These are phyloP conservation scores for Cenchrus purpureus DNA, from an alignment of 176 grass and related monocot species.

Conservation along the genomic window DNA sequence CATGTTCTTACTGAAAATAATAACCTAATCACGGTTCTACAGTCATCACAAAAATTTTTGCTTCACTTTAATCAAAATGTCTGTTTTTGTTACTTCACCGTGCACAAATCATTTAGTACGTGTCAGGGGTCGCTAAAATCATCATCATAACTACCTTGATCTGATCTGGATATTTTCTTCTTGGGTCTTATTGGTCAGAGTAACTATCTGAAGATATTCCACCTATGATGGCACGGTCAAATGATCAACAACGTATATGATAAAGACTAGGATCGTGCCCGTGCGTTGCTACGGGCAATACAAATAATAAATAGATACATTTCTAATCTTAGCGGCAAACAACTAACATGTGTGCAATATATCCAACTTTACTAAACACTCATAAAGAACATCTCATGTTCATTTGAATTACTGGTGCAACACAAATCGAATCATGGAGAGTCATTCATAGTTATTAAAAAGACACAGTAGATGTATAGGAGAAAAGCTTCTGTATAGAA, in stretches of 20 bases:
- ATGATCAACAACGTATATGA: constrained; percentile 13
- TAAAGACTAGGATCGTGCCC: no score
- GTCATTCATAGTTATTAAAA: no score
- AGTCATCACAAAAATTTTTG: neutral
- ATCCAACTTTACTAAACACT: no score
- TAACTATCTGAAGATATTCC: neutral
- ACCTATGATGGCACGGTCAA: neutral
- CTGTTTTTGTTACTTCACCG: neutral
- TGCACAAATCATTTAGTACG: neutral
- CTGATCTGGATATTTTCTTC: neutral
- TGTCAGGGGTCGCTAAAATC: neutral
- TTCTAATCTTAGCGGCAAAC: no score
- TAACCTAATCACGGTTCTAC: neutral
- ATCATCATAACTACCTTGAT: neutral
- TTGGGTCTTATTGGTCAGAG: neutral
- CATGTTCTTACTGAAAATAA: neutral
- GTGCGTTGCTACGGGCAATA: no score
- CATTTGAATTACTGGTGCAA: no score
- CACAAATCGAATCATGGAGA: no score
- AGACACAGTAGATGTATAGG: no score
- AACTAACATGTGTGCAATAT: no score
- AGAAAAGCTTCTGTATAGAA: no score
- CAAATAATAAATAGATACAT: no score
- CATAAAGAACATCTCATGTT: no score
- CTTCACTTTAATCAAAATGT: neutral